phyloP scores from a whole-genome alignment of 495 filamentous ascomycete species.

The Podospora australis region DNA sequence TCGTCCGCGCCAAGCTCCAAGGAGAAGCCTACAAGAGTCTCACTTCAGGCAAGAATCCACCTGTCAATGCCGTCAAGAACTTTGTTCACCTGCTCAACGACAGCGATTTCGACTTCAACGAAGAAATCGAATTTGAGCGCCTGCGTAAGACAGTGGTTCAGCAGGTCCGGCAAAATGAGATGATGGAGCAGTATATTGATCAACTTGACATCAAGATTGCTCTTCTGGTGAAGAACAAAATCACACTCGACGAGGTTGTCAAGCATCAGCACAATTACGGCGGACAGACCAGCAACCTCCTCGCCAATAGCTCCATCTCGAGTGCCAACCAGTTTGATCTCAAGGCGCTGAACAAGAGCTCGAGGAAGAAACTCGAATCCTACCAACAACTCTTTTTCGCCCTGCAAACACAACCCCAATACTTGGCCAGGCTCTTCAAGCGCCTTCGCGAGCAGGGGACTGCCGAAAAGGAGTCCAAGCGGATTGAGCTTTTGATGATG shows the following conservation, averaged over 20 bases:
- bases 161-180: constrained; percentile 92
- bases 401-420: constrained; percentile 93
- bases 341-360: constrained; percentile 95
- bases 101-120: constrained; percentile 97
- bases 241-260: constrained; percentile 95
- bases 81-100: constrained; percentile 98
- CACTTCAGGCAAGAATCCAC: constrained; percentile 94
- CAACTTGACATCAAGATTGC: constrained; percentile 99
- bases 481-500: constrained; percentile 91
- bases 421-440: constrained; percentile 82
- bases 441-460: constrained; percentile 76
- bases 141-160: constrained; percentile 91
- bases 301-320: constrained; percentile 79
- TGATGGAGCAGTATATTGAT: constrained; percentile 95
- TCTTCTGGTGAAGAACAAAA: constrained; percentile 97
- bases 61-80: constrained; percentile 91
- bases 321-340: constrained; percentile 92
- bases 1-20: constrained; percentile 86
- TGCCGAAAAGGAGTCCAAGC: constrained; percentile 85
- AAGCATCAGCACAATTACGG: constrained; percentile 96
- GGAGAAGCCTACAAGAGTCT: constrained; percentile 96
- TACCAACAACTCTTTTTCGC: constrained; percentile 98
- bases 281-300: constrained; percentile 77
- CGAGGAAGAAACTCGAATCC: constrained; percentile 85
- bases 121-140: constrained; percentile 93